Percentiles rank a stretch among this genome's conserved stretches.
phyloP scores from a whole-genome alignment of 108 stramenopile genomes.

The Skeletonema tropicum region DNA sequence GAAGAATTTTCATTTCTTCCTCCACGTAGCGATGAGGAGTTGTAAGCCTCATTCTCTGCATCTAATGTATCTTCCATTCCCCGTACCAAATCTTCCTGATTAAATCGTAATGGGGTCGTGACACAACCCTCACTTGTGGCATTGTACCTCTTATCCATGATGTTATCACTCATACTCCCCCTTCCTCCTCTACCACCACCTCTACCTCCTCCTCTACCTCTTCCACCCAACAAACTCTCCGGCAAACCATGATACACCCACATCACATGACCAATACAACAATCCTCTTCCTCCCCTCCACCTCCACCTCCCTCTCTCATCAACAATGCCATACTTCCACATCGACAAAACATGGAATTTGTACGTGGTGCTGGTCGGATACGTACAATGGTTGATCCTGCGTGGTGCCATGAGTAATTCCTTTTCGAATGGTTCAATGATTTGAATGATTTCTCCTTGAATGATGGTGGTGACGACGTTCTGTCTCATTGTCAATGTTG shows the following conservation, averaged over 20 bases:
- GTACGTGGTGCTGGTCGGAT: slow-evolving; percentile 61
- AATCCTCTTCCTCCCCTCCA: neutral
- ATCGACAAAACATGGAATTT: slow-evolving; percentile 10
- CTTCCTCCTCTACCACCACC: neutral
- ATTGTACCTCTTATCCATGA: slow-evolving; percentile 3
- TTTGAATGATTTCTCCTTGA: slow-evolving; percentile 32
- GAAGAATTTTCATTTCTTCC: neutral
- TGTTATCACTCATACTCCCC: neutral
- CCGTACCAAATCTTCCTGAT: slow-evolving; percentile 22
- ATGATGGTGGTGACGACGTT: slow-evolving; percentile 14
- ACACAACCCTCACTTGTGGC: slow-evolving; percentile 34
- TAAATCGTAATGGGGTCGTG: slow-evolving; percentile 37
- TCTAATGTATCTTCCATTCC: slow-evolving; percentile 22
- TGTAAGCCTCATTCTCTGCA: slow-evolving; percentile 37
- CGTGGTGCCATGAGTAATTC: slow-evolving; percentile 36
- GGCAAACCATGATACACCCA: slow-evolving; percentile 37
- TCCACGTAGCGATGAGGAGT: slow-evolving; percentile 8
- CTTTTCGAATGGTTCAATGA: slow-evolving; percentile 68
- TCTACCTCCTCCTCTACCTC: neutral
- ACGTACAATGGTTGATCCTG: slow-evolving; percentile 52
- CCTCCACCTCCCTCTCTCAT: slow-evolving; percentile 34
- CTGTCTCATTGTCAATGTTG: neutral
- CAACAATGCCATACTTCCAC: slow-evolving; percentile 39
- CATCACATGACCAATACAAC: slow-evolving; percentile 19
- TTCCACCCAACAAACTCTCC: neutral